Evolutionary conservation across 768 basidiomycete species (phyloP).

Genomic region (Mycena capillaripes): DNA sequence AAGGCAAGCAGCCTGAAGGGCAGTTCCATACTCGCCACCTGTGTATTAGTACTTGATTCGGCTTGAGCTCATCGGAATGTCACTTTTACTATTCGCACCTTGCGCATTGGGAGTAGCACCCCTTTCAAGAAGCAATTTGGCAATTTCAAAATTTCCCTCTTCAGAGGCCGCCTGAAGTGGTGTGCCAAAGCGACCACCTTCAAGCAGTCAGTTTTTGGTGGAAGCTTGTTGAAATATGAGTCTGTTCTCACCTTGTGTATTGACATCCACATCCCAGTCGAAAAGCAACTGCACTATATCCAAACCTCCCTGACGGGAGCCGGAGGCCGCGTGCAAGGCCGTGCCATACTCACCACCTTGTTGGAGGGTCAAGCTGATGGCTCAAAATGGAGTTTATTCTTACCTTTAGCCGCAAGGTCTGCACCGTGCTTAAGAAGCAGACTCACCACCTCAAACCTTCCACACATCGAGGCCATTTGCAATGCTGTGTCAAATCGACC

Average conservation of each 20-base stretch:
- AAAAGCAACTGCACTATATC: neutral
- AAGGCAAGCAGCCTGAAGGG: too few species aligned
- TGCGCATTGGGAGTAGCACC: too few species aligned
- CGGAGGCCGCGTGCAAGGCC: neutral
- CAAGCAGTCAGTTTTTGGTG: too few species aligned
- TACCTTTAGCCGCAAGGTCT: neutral
- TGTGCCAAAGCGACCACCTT: too few species aligned
- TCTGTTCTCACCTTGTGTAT: neutral
- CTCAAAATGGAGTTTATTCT: neutral
- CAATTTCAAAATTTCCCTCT: too few species aligned
- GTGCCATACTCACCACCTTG: neutral
- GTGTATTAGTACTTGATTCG: too few species aligned
- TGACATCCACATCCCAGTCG: neutral
- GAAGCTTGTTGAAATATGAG: too few species aligned
- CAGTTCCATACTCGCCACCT: too few species aligned
- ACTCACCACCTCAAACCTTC: neutral
- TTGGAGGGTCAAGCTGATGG: neutral
- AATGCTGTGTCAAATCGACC: neutral
- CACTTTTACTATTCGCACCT: too few species aligned
- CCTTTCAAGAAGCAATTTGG: too few species aligned
- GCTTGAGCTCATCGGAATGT: too few species aligned
- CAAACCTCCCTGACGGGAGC: neutral
- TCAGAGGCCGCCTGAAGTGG: too few species aligned
- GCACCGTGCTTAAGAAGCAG: neutral
- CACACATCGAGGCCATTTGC: neutral